These are phyloP conservation scores for Fonsecaea erecta DNA, from an alignment of 2,329 filamentous ascomycete genomes.

Conservation along the genomic window DNA sequence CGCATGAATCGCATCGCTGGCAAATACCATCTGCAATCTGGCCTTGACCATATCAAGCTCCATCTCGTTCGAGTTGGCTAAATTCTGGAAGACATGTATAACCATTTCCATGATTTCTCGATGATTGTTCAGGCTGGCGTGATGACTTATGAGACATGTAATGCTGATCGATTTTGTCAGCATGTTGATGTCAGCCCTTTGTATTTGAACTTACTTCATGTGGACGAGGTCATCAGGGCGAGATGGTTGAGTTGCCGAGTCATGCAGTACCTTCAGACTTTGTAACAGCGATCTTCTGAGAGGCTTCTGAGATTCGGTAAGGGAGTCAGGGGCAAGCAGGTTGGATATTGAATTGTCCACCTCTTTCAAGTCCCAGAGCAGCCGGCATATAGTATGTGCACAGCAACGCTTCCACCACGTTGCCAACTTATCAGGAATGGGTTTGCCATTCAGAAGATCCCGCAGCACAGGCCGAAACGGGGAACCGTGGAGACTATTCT, in stretches of 20 bases:
- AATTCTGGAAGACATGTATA: too few relatives aligned
- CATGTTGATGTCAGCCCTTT: too few relatives aligned
- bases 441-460: neutral
- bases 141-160: too few relatives aligned
- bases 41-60: too few relatives aligned
- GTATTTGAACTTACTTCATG: constrained; percentile 1
- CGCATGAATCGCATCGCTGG: neutral
- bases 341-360: neutral
- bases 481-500: too few relatives aligned
- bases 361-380: neutral
- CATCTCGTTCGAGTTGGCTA: too few relatives aligned
- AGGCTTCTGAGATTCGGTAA: neutral
- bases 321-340: neutral
- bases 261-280: neutral
- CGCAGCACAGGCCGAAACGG: too few relatives aligned
- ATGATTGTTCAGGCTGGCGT: too few relatives aligned
- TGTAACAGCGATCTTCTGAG: neutral
- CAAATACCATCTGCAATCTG: neutral
- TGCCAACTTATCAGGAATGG: neutral
- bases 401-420: neutral
- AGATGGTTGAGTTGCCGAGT: neutral
- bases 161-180: too few relatives aligned
- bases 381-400: neutral
- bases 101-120: too few relatives aligned
- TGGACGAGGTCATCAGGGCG: neutral